Evolutionary conservation across 2,329 filamentous ascomycete species (phyloP), one percentile per base, ranked within the genome.

Genomic region (Moelleriella libera): DNA sequence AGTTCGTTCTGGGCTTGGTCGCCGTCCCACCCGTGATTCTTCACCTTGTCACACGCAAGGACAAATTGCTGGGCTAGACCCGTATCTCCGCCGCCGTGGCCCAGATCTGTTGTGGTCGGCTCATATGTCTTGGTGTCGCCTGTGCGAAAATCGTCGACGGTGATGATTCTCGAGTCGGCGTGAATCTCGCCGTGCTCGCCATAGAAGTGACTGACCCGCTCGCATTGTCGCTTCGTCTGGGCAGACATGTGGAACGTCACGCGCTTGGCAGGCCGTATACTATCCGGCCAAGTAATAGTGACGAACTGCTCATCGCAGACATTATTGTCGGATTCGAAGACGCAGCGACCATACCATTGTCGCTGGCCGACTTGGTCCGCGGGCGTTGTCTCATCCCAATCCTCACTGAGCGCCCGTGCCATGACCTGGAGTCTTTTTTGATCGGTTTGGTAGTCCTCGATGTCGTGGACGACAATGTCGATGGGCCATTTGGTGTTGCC

Each of bases 161-260:
- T 78, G 63, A 97, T 95, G 0, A 71, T 80, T 21, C 71, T 70
- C 47, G 84, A 88, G 66, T 97, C 88, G 53, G 94, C 92, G 55
- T 80, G 78, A 30, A 97, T 78, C 65, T 97, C 90, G 42, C 90
- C 92, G 45, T 79, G 70, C 0, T 85, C 85, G 45, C 92, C 92
- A 65, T 96, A 95, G 44, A 96, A 79, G 50, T 86, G 72, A 0
- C 87, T 88, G 50, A 88, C 83, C 4, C 92, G 80, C 54, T 94
- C 78, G 62, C 90, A 97, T 54, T 94, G 83, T 59, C 83, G 83
- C 59, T 86, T 81, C 0, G 89, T 94, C 51, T 89, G 86, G 2
- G 90, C 88, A 2, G 90, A 83, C 90, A 97, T 96, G 64, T 97
- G 90, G 61, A 97, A 85, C 2, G 81, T 81, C 1, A 89, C 90